These are phyloP conservation scores for Paxillus ammoniavirescens DNA, from an alignment of 768 basidiomycete genomes.

Conservation along the genomic window DNA sequence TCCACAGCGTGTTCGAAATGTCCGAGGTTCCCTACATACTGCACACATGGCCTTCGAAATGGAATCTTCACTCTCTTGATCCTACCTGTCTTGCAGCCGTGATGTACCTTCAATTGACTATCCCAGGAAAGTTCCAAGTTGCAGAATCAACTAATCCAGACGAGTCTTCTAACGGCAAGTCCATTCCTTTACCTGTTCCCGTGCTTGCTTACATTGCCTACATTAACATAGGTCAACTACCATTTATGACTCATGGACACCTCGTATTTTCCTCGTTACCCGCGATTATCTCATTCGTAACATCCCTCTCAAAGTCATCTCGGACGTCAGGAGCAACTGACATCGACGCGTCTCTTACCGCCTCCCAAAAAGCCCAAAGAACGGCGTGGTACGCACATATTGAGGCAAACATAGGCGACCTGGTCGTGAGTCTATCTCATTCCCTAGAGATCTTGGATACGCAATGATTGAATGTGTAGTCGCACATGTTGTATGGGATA, in stretches of 20 bases:
- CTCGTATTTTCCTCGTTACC: slow-evolving; percentile 49
- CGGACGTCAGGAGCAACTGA: slow-evolving; percentile 33
- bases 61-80: slow-evolving; percentile 66
- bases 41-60: slow-evolving; percentile 70
- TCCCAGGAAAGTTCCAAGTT: slow-evolving; percentile 67
- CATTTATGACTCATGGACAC: slow-evolving; percentile 62
- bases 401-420: slow-evolving; percentile 63
- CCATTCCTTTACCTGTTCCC: background rate
- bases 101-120: slow-evolving; percentile 63
- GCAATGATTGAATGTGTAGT: slow-evolving; percentile 37
- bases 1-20: slow-evolving; percentile 9
- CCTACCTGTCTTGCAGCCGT: slow-evolving; percentile 63
- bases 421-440: slow-evolving; percentile 53
- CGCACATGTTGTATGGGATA: slow-evolving; percentile 60
- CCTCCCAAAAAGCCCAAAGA: slow-evolving; percentile 49
- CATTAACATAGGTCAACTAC: slow-evolving; percentile 57
- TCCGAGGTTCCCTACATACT: slow-evolving; percentile 32
- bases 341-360: slow-evolving; percentile 48
- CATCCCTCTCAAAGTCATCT: slow-evolving; percentile 41
- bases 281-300: slow-evolving; percentile 65
- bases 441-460: background rate
- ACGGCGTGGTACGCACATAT: slow-evolving; percentile 66
- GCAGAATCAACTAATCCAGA: slow-evolving; percentile 67
- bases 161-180: slow-evolving; percentile 69
- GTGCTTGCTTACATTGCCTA: background rate